These are phyloP conservation scores for Peziza echinospora DNA, from an alignment of 495 filamentous ascomycete species.

Conservation along the genomic window DNA sequence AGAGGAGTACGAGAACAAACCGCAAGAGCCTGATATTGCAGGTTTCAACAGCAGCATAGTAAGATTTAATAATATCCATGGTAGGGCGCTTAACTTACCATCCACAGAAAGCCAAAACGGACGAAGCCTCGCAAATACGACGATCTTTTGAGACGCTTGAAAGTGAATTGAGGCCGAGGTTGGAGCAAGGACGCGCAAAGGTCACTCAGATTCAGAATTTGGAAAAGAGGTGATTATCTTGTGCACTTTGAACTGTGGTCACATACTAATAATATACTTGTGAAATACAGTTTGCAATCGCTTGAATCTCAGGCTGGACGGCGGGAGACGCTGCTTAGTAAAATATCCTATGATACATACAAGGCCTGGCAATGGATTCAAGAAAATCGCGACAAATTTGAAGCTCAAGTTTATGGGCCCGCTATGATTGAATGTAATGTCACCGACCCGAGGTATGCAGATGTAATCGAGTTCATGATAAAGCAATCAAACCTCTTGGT, in stretches of 20 bases:
- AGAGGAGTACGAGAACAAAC: conserved; percentile 2
- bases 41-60: background rate
- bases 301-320: conserved; percentile 65
- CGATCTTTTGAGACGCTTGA: no score
- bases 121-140: no score
- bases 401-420: conserved; percentile 67
- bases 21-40: background rate
- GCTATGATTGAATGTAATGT: conserved; percentile 63
- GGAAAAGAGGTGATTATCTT: no score
- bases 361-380: conserved; percentile 63
- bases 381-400: conserved; percentile 45
- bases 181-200: conserved; percentile 6
- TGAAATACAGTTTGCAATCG: no score
- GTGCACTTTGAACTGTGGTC: no score
- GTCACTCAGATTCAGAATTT: conserved; percentile 16
- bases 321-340: conserved; percentile 39
- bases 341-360: conserved; percentile 35
- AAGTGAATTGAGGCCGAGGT: conserved; percentile 20
- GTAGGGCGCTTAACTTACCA: no score
- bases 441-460: conserved; percentile 49
- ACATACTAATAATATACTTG: no score
- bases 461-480: conserved; percentile 53
- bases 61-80: no score
- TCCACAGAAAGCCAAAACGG: no score
- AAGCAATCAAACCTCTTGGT: no score